These are phyloP conservation scores for Ceratocystis papillata DNA, from an alignment of 2,329 filamentous ascomycete species.

Conservation along the genomic window DNA sequence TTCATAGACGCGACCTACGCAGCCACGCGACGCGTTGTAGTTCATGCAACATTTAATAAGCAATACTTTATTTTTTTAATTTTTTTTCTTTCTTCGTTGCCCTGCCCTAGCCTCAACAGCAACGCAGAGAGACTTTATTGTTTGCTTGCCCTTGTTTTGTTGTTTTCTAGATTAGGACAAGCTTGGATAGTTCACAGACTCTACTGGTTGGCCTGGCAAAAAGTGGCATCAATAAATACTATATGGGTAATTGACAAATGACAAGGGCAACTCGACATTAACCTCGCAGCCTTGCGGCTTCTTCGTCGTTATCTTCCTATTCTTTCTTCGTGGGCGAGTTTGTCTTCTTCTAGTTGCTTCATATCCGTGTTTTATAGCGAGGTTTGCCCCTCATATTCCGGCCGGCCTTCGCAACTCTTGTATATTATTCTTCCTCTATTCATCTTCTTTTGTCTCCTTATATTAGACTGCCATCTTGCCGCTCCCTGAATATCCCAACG, in stretches of 20 bases:
- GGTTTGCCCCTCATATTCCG: too few species aligned
- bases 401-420: too few species aligned
- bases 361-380: too few species aligned
- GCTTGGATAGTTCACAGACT: background rate
- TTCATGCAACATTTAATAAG: background rate
- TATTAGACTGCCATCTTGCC: background rate
- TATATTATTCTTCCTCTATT: background rate
- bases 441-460: background rate
- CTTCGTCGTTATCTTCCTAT: too few species aligned
- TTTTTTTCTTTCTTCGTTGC: background rate
- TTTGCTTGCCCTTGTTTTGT: background rate
- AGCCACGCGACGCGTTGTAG: background rate
- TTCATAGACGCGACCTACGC: too few species aligned
- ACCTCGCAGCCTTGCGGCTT: too few species aligned
- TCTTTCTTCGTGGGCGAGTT: too few species aligned
- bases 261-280: background rate
- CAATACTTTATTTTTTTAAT: background rate
- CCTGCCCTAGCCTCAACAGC: background rate
- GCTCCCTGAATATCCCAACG: constrained; percentile 2
- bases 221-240: constrained; percentile 4
- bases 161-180: constrained; percentile 8
- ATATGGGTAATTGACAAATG: background rate
- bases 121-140: too few species aligned
- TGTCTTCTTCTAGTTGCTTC: too few species aligned
- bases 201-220: constrained; percentile 13